Base-by-base conservation (phyloP, 2,329 filamentous ascomycete species). In the Mycocentrospora acerina region DNA sequence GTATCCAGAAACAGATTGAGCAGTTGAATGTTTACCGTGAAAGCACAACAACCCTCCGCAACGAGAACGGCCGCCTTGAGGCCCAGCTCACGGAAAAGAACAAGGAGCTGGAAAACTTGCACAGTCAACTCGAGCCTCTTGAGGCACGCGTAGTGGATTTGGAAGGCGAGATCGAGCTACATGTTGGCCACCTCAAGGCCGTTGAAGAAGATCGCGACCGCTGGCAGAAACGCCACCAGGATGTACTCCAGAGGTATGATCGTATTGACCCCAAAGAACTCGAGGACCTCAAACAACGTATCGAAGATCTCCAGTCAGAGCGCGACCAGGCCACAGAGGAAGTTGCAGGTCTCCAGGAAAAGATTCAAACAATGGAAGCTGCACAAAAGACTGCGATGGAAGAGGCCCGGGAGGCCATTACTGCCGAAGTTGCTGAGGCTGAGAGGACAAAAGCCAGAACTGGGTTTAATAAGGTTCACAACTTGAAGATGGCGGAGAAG, bases 11-110 rank as follows among this genome's bases (percentile, higher is more conserved):
- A 51, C 96, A 94, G 49, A 80, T 98, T 44, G 93, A 95, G 58
- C 90, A 98, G 67, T 81, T 98, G 43, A 98, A 98, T 57, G 76
- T 96, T 12, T 95, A 94, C 75, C 86, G 93, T 9, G 93, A 98
- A 70, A 96, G 90, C 72, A 95, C 88, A 55, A 87, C 87, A 40
- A 93, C 91, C 1, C 77, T 98, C 12, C 87, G 94, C 29, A 89
- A 87, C 53, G 90, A 98, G 63, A 83, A 87, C 44, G 82, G 86
- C 38, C 85, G 90, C 55, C 81, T 88, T 2, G 87, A 93, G 53
- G 76, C 82, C 10, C 83, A 88, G 49, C 76, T 96, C 16, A 73
- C 81, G 0, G 85, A 89, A 57, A 93, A 89, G 72, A 81, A 79
- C 14, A 75, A 79, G 49, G 86, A 83, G 58, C 78, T 96, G 7